Base-by-base conservation (phyloP, 2,329 filamentous ascomycete genomes). In the Lachnum nothofagi region DNA sequence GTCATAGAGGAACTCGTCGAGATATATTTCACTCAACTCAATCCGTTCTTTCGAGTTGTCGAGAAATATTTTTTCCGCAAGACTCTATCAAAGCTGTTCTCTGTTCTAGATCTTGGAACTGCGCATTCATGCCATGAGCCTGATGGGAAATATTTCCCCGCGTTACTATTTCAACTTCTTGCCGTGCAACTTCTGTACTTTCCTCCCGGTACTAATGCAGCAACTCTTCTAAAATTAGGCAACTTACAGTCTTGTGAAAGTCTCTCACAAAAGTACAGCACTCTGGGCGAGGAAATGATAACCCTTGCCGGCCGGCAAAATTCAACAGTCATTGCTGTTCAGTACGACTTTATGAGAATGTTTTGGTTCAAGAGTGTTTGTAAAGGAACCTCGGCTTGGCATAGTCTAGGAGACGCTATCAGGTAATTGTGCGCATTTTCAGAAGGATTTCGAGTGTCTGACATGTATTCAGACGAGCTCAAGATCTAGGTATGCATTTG, bases 21-120 rank as follows among this genome's bases (percentile, higher is more conserved):
- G 19, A 23, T 42, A n/a, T 48, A 25, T 29, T 48, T 48, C 39
- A 8, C 27, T 19, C 27, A 48, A 24, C 38, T 43, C 5, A 48
- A 48, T 20, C 34, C 16, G 25, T 31, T 10, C 23, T 31, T 24
- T 17, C 9, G 20, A 4, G 37, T 48, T 12, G 5, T 48, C 14
- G 46, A 43, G 24, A 17, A 19, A 8, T 25, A 35, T 20, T 43
- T 33, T 31, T 34, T 48, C 16, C 6, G 6, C 7, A 29, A 29
- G 12, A 6, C 6, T 12, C 25, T 29, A 12, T 6, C 7, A 6
- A 29, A 6, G 6, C 12, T 6, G 25, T 29, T 29, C 12, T 6
- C 6, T 29, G 12, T 29, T 29, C n/a, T n/a, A n/a, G n/a, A n/a
- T n/a, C n/a, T n/a, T n/a, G n/a, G n/a, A n/a, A n/a, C n/a, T n/a